Conservation (phyloP, 2,329 filamentous ascomycete species). For the Fusarium ramigenum region DNA sequence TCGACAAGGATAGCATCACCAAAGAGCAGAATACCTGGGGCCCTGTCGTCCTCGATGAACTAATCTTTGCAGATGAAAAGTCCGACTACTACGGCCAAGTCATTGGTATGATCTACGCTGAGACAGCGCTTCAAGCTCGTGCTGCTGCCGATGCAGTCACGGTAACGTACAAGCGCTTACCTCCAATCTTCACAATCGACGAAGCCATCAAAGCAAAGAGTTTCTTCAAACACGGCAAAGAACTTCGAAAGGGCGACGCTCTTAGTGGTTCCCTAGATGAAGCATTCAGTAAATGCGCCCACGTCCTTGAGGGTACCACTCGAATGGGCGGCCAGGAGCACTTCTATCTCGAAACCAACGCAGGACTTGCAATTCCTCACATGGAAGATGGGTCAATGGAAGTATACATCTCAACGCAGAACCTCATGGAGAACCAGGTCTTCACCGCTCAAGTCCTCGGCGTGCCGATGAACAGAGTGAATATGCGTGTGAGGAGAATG, state of each 20-base stretch:
- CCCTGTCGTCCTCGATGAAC: background rate
- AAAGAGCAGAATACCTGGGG: background rate
- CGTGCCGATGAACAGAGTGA: background rate
- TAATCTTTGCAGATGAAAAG: background rate
- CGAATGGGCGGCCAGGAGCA: slow-evolving; percentile 1
- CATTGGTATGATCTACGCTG: background rate
- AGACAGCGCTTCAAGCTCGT: background rate
- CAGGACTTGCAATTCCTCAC: background rate
- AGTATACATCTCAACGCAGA: background rate
- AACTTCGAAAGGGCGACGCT: background rate
- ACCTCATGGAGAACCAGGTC: slow-evolving; percentile 10
- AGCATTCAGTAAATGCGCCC: background rate
- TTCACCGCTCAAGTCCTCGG: background rate
- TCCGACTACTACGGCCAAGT: background rate
- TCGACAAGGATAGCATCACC: background rate
- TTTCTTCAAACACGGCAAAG: background rate
- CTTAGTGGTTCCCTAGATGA: background rate
- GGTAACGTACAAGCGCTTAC: background rate
- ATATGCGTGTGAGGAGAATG: background rate
- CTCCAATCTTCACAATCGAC: background rate
- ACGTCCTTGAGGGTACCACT: background rate
- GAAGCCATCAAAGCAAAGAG: slow-evolving; percentile 2
- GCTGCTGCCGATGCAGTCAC: background rate
- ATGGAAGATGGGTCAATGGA: background rate
- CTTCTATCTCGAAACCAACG: slow-evolving; percentile 2